Conservation (phyloP, 1,139 yeast genomes). For the Candida frijolesensis region DNA sequence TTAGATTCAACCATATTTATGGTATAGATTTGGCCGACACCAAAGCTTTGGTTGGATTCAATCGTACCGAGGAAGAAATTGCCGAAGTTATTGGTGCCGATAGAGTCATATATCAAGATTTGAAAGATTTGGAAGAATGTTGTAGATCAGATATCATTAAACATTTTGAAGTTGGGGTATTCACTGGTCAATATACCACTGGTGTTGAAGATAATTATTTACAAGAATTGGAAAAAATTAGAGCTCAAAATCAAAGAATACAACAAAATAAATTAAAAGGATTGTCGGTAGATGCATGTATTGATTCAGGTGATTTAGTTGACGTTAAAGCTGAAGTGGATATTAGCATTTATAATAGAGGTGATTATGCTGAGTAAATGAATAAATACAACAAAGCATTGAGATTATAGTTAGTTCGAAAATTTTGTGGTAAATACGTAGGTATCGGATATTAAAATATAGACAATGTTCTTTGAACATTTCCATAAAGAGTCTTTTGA, state of each 20-base stretch:
- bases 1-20: constrained; percentile 91
- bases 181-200: constrained; percentile 90
- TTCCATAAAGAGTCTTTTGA: too few relatives aligned
- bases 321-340: constrained; percentile 90
- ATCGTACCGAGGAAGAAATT: constrained; percentile 72
- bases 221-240: constrained; percentile 76
- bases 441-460: neutral
- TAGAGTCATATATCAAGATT: constrained; percentile 81
- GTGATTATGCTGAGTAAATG: constrained; percentile 53
- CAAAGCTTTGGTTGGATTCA: constrained; percentile 88
- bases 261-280: constrained; percentile 44
- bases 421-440: neutral
- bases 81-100: constrained; percentile 89
- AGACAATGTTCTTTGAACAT: too few relatives aligned
- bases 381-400: neutral
- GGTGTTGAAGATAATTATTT: constrained; percentile 86
- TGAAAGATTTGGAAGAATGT: constrained; percentile 79
- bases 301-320: constrained; percentile 48
- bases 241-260: constrained; percentile 76
- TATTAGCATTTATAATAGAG: constrained; percentile 85
- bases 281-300: constrained; percentile 47
- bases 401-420: neutral
- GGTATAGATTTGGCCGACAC: constrained; percentile 98
- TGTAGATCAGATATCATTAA: constrained; percentile 61
- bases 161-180: constrained; percentile 92